Conservation (phyloP, 75 land plant species). For the Pinus tabuliformis region DNA sequence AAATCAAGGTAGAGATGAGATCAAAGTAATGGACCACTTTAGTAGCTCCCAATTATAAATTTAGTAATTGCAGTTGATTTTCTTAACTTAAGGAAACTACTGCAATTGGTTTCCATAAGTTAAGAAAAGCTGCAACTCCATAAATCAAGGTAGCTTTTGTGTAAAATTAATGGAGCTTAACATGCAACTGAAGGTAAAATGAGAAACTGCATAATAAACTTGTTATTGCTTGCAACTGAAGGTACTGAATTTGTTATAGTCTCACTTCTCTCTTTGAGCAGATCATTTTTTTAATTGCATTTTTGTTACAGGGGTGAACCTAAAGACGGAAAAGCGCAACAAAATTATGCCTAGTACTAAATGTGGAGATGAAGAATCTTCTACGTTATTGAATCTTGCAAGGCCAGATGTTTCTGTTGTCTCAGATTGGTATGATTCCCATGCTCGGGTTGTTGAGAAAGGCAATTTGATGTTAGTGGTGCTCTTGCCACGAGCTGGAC, state of each 20-base stretch:
- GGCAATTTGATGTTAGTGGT: conserved; percentile 5
- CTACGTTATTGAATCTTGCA: conserved; percentile 8
- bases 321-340: conserved; percentile 13
- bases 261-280: not conserved
- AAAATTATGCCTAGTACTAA: conserved; percentile 13
- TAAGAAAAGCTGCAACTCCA: too few relatives aligned
- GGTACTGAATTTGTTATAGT: not conserved
- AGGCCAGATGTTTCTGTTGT: conserved; percentile 25
- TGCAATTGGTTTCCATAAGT: too few relatives aligned
- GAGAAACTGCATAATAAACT: not conserved
- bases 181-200: too few relatives aligned
- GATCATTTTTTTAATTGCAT: not conserved
- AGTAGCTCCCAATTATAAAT: too few relatives aligned
- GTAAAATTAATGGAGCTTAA: too few relatives aligned
- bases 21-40: too few relatives aligned
- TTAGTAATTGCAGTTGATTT: too few relatives aligned
- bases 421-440: conserved; percentile 26
- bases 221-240: not conserved
- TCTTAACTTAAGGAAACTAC: too few relatives aligned
- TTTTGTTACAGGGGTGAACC: conserved; percentile 2
- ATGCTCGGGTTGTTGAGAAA: conserved; percentile 14
- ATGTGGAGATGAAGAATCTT: conserved; percentile 12
- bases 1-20: too few relatives aligned
- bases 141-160: too few relatives aligned
- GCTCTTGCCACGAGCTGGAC: conserved; percentile 14